Evolutionary conservation across 2,329 filamentous ascomycete genomes (phyloP).

Genomic region (Diaporthe velutina): DNA sequence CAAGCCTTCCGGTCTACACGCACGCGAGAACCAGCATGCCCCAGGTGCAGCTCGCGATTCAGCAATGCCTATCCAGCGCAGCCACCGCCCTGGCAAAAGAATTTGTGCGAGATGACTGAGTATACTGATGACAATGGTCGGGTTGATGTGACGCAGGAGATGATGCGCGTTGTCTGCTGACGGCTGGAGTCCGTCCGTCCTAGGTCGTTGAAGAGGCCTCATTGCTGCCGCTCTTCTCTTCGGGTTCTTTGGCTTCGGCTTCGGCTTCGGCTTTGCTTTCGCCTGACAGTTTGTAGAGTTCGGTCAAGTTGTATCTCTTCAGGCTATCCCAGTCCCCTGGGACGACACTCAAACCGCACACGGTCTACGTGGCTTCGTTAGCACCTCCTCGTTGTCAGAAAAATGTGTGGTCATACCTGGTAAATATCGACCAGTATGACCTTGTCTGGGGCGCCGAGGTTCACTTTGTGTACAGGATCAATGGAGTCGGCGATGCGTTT

Average conservation of each 20-base stretch:
- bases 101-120: too few relatives aligned
- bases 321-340: slow-evolving; percentile 79
- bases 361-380: slow-evolving; percentile 62
- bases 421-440: slow-evolving; percentile 85
- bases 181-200: not conserved
- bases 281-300: slow-evolving; percentile 69
- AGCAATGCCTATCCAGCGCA: not conserved
- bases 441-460: slow-evolving; percentile 82
- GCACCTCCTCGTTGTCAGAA: not conserved
- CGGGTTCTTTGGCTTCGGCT: slow-evolving; percentile 10
- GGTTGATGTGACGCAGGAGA: not conserved
- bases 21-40: not conserved
- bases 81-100: not conserved
- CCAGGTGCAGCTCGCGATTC: not conserved
- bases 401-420: slow-evolving; percentile 65
- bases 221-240: slow-evolving; percentile 1
- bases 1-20: not conserved
- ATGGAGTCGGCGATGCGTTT: slow-evolving; percentile 77
- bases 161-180: not conserved
- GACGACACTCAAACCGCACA: slow-evolving; percentile 85
- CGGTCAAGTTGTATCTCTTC: slow-evolving; percentile 83
- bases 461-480: slow-evolving; percentile 78
- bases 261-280: slow-evolving; percentile 30
- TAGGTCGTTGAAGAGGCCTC: slow-evolving; percentile 4
- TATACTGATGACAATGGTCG: not conserved